A percentile compares a stretch with the other conserved stretches of the same genome.
These are phyloP conservation scores for Tetrastigma voinierianum DNA, from an alignment of 164 flowering plant species.

Conservation along the genomic window DNA sequence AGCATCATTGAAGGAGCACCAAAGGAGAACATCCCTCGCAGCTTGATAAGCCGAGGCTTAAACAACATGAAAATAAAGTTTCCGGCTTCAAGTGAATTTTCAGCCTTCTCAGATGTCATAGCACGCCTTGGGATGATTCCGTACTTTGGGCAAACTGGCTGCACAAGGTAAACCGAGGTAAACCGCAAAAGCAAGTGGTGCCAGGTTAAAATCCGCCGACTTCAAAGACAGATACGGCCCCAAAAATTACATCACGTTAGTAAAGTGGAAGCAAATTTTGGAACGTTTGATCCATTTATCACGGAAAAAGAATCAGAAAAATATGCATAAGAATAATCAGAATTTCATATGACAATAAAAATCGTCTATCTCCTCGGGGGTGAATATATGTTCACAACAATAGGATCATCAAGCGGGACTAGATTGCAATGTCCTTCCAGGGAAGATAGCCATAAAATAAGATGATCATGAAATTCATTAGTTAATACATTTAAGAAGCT, in stretches of 20 bases:
- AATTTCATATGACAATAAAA: too few relatives aligned
- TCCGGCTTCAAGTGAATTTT: conserved; percentile 22
- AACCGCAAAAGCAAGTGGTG: conserved; percentile 30
- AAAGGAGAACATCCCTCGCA: conserved; percentile 29
- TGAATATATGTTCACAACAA: too few relatives aligned
- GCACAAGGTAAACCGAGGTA: conserved; percentile 10
- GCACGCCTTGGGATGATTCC: conserved; percentile 29
- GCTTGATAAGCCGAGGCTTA: conserved; percentile 26
- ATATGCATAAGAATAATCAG: too few relatives aligned
- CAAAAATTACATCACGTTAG: too few relatives aligned
- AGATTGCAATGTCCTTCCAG: too few relatives aligned
- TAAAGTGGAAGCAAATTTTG: background rate
- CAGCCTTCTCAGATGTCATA: conserved; percentile 15
- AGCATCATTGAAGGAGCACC: conserved; percentile 26
- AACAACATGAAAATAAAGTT: conserved; percentile 11
- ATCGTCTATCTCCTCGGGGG: too few relatives aligned
- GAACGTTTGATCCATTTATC: background rate
- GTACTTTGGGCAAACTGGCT: conserved; percentile 15
- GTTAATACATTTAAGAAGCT: too few relatives aligned
- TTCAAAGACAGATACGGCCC: too few relatives aligned
- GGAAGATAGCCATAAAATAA: too few relatives aligned
- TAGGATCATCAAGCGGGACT: too few relatives aligned
- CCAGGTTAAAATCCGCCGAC: background rate
- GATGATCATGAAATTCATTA: too few relatives aligned
- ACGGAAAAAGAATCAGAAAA: too few relatives aligned